Evolutionary conservation across 1,284 basidiomycete species (phyloP), one percentile per base, ranked within the genome.

Genomic region (Ceratorhiza oryzae-sativae): DNA sequence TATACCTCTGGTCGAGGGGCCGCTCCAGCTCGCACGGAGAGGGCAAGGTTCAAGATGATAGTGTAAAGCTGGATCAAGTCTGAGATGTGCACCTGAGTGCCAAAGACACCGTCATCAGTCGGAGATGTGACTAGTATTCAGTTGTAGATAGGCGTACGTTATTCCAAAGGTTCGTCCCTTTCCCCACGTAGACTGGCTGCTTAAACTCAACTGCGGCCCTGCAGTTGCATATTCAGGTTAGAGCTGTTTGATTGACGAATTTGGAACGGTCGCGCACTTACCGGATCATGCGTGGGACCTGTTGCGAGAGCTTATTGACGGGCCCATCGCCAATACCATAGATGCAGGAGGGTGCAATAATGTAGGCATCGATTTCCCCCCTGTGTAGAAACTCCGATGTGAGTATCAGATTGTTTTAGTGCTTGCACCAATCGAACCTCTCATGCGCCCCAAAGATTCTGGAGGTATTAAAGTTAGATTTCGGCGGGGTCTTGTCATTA

Each of bases 271-370:
- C 15, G 13, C n/a, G n/a, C n/a, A 41, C 73, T 23, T 15, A 48
- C 39, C 73, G 73, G 53, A 75, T 74, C 42, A 75, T 20, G 20
- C 48, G 53, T 42, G 74, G 74, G 18, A 74, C 58, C 56, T 74
- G 73, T 23, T 68, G 58, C 10, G 74, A 74, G 27, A 74, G 71
- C 62, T 55, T 71, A 39, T 62, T 51, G 78, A 76, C 45, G 75
- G 75, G 56, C 27, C 78, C 78, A 15, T 77, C 71, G 27, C 77
- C 77, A 51, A 77, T 73, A 15, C 80, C 81, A 75, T 80, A 82
- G 73, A 82, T 81, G 13, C 80, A 81, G 5, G 79, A 79, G 1
- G 81, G 81, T 2, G 80, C 75, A 45, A 82, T 74, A 58, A 82
- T 80, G 75, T 81, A 82, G 2, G 77, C 76, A 56, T 78, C 78